phyloP scores from a whole-genome alignment of 1,139 yeast genomes.

The Saccharomyces hybrid region DNA sequence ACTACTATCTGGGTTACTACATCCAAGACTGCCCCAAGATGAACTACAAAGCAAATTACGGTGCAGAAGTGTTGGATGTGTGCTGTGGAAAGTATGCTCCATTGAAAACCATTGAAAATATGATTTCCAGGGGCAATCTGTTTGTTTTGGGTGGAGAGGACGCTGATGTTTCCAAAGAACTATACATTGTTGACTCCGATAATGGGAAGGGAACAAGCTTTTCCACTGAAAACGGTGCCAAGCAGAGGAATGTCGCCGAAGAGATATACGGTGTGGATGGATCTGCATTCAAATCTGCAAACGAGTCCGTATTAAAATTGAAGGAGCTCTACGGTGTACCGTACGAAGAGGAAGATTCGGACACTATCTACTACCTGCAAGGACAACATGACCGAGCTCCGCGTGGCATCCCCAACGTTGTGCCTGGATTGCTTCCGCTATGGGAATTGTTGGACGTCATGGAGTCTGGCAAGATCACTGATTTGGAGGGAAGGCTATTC shows the following conservation, averaged over 20 bases:
- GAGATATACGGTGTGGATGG: slow-evolving; percentile 33
- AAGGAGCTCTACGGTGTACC: slow-evolving; percentile 24
- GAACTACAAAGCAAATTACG: slow-evolving; percentile 73
- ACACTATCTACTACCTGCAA: slow-evolving; percentile 1
- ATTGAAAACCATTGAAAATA: slow-evolving; percentile 32
- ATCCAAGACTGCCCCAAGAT: slow-evolving; percentile 74
- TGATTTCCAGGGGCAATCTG: slow-evolving; percentile 37
- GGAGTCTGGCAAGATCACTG: slow-evolving; percentile 18
- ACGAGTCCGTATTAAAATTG: slow-evolving; percentile 18
- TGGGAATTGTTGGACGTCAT: slow-evolving; percentile 36
- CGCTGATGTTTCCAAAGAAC: slow-evolving; percentile 1
- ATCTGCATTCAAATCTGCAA: slow-evolving; percentile 12
- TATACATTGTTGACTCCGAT: background rate
- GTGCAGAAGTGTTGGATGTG: slow-evolving; percentile 61
- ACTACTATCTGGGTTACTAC: slow-evolving; percentile 70
- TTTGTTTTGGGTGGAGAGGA: slow-evolving; percentile 31
- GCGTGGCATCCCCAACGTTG: slow-evolving; percentile 36
- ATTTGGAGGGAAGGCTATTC: slow-evolving; percentile 18
- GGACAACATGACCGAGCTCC: slow-evolving; percentile 5
- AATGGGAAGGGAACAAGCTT: background rate
- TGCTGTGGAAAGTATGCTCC: slow-evolving; percentile 41
- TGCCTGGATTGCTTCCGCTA: slow-evolving; percentile 48
- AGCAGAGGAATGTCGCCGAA: slow-evolving; percentile 33
- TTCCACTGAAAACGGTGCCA: background rate
- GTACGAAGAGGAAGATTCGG: slow-evolving; percentile 22